phyloP scores from a whole-genome alignment of 1,139 yeast species.

The Pichia terricola region DNA sequence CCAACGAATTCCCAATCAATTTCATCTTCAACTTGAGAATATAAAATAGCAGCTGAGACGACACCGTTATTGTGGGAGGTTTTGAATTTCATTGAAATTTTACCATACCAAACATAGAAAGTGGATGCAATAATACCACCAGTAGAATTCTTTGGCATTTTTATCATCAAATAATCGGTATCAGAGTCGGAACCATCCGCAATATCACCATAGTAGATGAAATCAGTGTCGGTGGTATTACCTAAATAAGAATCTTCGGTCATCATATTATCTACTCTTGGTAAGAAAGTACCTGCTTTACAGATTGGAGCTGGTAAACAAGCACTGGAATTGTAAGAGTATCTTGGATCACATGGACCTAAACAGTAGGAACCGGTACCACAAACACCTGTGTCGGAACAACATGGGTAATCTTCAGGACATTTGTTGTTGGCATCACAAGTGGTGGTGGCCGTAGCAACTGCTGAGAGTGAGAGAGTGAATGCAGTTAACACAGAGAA shows the following conservation, averaged over 20 bases:
- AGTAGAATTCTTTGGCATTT: slow-evolving; percentile 70
- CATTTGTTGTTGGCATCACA: slow-evolving; percentile 49
- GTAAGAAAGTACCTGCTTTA: slow-evolving; percentile 24
- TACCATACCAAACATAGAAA: slow-evolving; percentile 81
- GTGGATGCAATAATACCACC: slow-evolving; percentile 83
- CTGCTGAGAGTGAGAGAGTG: neutral
- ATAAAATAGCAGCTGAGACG: slow-evolving; percentile 73
- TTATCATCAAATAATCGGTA: slow-evolving; percentile 34
- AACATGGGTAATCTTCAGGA: slow-evolving; percentile 69
- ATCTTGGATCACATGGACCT: slow-evolving; percentile 72
- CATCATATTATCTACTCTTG: slow-evolving; percentile 28
- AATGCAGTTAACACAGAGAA: too few relatives aligned
- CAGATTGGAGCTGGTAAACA: slow-evolving; percentile 52
- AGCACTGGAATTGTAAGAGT: slow-evolving; percentile 49
- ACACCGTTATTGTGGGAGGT: slow-evolving; percentile 76
- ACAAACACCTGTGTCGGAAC: slow-evolving; percentile 78
- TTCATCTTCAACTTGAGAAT: slow-evolving; percentile 77
- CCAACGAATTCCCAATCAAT: slow-evolving; percentile 86
- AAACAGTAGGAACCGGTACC: slow-evolving; percentile 75
- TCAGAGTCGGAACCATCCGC: slow-evolving; percentile 40
- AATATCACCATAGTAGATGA: slow-evolving; percentile 68
- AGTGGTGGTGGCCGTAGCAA: slow-evolving; percentile 11
- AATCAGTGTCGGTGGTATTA: slow-evolving; percentile 54
- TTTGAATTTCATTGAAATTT: slow-evolving; percentile 57
- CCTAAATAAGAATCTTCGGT: slow-evolving; percentile 51